These are phyloP conservation scores for Pyrenophora graminea DNA, from an alignment of 2,329 filamentous ascomycete genomes.

Conservation along the genomic window DNA sequence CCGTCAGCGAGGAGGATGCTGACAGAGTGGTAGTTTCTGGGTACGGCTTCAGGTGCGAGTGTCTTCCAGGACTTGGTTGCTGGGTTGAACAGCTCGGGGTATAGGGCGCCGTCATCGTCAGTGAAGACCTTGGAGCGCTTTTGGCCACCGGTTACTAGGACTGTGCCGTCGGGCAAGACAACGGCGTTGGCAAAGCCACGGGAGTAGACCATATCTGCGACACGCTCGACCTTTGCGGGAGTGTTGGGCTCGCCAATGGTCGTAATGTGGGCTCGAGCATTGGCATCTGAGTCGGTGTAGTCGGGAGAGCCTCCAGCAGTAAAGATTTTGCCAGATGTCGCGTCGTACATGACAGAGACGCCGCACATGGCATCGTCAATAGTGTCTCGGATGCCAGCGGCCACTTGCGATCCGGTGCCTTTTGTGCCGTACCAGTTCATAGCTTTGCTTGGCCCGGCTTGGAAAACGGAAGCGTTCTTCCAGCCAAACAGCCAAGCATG, in stretches of 20 bases:
- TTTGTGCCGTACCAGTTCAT: slow-evolving; percentile 35
- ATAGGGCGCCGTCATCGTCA: slow-evolving; percentile 26
- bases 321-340: slow-evolving; percentile 28
- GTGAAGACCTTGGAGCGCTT: slow-evolving; percentile 30
- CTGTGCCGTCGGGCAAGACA: slow-evolving; percentile 33
- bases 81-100: slow-evolving; percentile 34
- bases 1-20: slow-evolving; percentile 32
- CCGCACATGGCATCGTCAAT: slow-evolving; percentile 31
- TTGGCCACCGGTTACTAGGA: slow-evolving; percentile 34
- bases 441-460: slow-evolving; percentile 28
- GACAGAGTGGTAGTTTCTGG: slow-evolving; percentile 33
- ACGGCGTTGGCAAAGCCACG: slow-evolving; percentile 32
- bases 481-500: slow-evolving; percentile 32
- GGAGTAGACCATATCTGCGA: slow-evolving; percentile 30
- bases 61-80: slow-evolving; percentile 28
- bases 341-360: slow-evolving; percentile 33
- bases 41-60: slow-evolving; percentile 28
- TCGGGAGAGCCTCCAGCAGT: slow-evolving; percentile 31
- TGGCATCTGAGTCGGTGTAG: slow-evolving; percentile 28
- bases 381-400: slow-evolving; percentile 27
- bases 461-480: slow-evolving; percentile 27
- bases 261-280: slow-evolving; percentile 27
- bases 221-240: slow-evolving; percentile 26
- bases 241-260: slow-evolving; percentile 25
- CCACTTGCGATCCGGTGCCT: slow-evolving; percentile 20